Base-by-base conservation (phyloP, 2,329 filamentous ascomycete species). In the Ascochyta koolunga region DNA sequence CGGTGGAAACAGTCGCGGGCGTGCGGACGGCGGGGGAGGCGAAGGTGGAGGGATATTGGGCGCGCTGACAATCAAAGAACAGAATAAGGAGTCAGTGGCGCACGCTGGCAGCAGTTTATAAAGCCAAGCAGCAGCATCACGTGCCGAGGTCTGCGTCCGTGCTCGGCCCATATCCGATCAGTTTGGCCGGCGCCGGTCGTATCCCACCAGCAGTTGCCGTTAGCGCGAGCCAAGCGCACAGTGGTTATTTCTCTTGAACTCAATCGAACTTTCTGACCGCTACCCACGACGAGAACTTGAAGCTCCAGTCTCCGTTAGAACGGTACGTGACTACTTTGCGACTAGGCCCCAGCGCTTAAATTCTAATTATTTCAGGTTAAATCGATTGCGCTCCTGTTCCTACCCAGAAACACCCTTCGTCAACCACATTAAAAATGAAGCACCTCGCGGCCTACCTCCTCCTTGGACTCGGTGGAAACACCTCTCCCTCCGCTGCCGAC, bases 371-470 rank as follows among this genome's bases (percentile, higher is more conserved):
- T 56, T 25, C 61, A 73, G 71, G 71, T 73, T 74, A 74, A 98
- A 96, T 89, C 87, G 93, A 98, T 98, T 98, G 93, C 83, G 89
- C 89, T 93, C 90, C 84, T 89, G 89, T 93, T 92, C 87, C 70
- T 65, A 54, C 51, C 59, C 48, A 55, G 57, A 58, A 58, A 61
- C 56, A 63, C 49, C 65, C 61, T 69, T 71, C 76, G 79, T 96
- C 88, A 91, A 54, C 35, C 45, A 54, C 45, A 54, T 54, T 53
- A 39, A 96, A 88, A 91, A 98, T 99, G 95, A 98, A 99, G 93
- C 89, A 98, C 84, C 89, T 99, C 84, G 95, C 95, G 79, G 93
- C 95, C 79, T 98, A 96, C 88, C 92, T 99, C 77, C 93, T 99
- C 78, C 91, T 98, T 80, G 82, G 83, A 83, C 89, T 98, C 72